Base-by-base conservation (phyloP, 208 protist species). In the Crithidia sp. region DNA sequence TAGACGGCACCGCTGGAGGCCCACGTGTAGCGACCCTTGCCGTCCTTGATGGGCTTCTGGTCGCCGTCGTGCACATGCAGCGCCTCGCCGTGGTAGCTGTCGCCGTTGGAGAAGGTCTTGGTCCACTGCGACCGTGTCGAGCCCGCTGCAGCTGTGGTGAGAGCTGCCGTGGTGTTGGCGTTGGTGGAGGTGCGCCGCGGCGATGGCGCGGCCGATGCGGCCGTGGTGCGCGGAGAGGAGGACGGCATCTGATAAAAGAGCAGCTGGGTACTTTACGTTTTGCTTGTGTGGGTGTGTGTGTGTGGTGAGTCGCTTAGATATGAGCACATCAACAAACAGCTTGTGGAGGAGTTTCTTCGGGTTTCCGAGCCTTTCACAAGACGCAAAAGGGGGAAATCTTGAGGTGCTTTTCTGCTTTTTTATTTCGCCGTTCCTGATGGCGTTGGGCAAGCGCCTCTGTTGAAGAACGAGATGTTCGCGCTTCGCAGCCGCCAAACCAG, bases 21-120 rank as follows among this genome's bases (percentile, higher is more conserved):
- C 87, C 86, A 93, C 39, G 84, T 82, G 77, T 89, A 92, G 59
- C 88, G 81, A 0, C 87, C 87, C 13, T 78, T 57, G 28, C 85
- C 87, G 63, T 93, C 87, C 40, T 89, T 86, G n/a, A 92, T 52
- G 8, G 74, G 74, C 5, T 82, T 63, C 13, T 82, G 84, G 52
- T 89, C 80, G 37, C 82, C 80, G 50, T 91, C 63, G 52, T 92
- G 77, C n/a, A 87, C 80, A n/a, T 76, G 76, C 17, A 86, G 74
- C 4, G 86, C 85, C 73, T 92, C 87, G 39, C 85, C 88, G 28
- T 73, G 68, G 74, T 95, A 95, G 16, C 40, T 66, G 71, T 93
- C 89, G 12, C 88, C 89, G 49, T 95, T 95, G 19, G 82, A 62
- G 55, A 92, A 93, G 43, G 81, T 92, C 50, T 88, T 86, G 37